Evolutionary conservation across 345 rosid species (phyloP).

Genomic region (Odontarrhena argentea): DNA sequence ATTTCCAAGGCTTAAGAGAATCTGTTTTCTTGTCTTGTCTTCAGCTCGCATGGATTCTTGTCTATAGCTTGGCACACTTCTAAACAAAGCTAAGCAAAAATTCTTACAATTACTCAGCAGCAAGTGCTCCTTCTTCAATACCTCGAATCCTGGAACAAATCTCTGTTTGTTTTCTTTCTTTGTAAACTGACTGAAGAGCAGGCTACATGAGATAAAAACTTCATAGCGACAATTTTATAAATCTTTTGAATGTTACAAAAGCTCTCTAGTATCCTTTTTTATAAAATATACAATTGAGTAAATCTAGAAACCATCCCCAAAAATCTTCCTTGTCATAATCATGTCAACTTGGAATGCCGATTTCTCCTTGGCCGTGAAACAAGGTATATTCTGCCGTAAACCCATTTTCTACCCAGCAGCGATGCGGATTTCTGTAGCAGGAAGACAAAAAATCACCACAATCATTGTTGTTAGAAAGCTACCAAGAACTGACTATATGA

Average conservation of each 20-base stretch:
- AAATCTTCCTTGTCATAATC: conserved; percentile 25
- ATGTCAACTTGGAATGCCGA: conserved; percentile 48
- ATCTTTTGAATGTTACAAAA: conserved; percentile 24
- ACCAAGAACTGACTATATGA: background rate
- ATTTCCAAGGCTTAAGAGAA: conserved; percentile 19
- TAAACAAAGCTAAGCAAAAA: conserved; percentile 36
- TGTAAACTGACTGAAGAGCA: conserved; percentile 11
- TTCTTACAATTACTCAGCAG: conserved; percentile 27
- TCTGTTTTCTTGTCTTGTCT: conserved; percentile 34
- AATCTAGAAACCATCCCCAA: conserved; percentile 21
- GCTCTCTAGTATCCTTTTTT: conserved; percentile 22
- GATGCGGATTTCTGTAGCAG: conserved; percentile 64
- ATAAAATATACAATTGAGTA: conserved; percentile 27
- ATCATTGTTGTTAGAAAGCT: conserved; percentile 7
- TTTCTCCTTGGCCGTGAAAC: conserved; percentile 64
- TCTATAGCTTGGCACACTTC: conserved; percentile 93
- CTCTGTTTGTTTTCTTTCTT: conserved; percentile 25
- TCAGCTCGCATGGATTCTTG: conserved; percentile 94
- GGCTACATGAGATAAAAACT: conserved; percentile 1
- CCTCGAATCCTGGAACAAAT: conserved; percentile 18
- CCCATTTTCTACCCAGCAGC: conserved; percentile 72
- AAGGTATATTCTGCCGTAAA: conserved; percentile 84
- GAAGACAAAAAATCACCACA: background rate
- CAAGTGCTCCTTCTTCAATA: conserved; percentile 22
- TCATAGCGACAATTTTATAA: conserved; percentile 20